A percentile compares a stretch with the other conserved stretches of the same genome.
phyloP scores from a whole-genome alignment of 1,284 basidiomycete species.

The Cutaneotrichosporon daszewskae region DNA sequence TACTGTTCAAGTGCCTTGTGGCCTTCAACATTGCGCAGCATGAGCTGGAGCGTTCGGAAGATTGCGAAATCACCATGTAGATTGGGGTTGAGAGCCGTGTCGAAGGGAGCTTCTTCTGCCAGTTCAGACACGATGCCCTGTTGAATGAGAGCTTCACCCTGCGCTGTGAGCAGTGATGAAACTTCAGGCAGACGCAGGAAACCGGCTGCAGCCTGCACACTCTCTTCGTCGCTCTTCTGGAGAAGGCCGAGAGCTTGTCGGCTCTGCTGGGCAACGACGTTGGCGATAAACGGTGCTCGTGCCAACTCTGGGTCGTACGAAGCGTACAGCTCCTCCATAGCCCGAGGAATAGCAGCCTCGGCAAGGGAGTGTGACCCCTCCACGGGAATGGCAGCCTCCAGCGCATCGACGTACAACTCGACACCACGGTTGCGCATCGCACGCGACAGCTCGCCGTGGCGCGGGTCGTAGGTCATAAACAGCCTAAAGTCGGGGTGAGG shows the following conservation, averaged over 20 bases:
- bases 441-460: constrained; percentile 86
- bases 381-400: background rate
- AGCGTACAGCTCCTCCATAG: constrained; percentile 1
- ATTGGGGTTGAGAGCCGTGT: constrained; percentile 32
- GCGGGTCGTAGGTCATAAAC: constrained; percentile 90
- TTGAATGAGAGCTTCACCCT: background rate
- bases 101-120: constrained; percentile 22
- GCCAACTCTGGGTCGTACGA: constrained; percentile 1
- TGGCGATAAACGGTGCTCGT: constrained; percentile 6
- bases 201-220: constrained; percentile 1
- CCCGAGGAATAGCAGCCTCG: constrained; percentile 7
- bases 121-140: constrained; percentile 2
- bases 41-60: constrained; percentile 23
- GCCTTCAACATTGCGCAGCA: constrained; percentile 25
- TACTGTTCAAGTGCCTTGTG: constrained; percentile 20
- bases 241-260: constrained; percentile 1
- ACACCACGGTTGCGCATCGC: constrained; percentile 98
- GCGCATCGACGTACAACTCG: constrained; percentile 57
- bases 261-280: constrained; percentile 11
- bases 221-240: constrained; percentile 1
- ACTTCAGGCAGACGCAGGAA: constrained; percentile 10
- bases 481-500: constrained; percentile 88
- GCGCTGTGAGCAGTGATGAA: constrained; percentile 1
- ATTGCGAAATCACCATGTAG: constrained; percentile 14
- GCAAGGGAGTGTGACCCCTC: constrained; percentile 8